Conservation (phyloP, 352 stramenopile genomes). For the Phytophthora pini region DNA sequence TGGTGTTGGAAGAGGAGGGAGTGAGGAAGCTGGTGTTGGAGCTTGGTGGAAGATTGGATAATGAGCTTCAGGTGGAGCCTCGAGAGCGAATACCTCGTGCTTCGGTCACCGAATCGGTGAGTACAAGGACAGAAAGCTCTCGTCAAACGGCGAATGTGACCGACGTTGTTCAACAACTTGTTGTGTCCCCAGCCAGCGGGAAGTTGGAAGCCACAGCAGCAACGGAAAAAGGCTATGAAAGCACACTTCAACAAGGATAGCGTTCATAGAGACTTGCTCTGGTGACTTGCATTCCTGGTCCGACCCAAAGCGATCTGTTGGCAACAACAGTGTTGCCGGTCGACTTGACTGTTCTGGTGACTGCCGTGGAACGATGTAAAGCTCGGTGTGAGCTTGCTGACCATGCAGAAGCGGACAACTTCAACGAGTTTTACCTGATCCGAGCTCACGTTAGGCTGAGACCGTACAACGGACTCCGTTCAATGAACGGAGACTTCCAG, state of each 20-base stretch:
- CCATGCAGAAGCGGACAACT: not conserved
- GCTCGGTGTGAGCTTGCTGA: conserved; percentile 17
- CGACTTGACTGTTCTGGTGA: conserved; percentile 8
- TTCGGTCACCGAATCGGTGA: not conserved
- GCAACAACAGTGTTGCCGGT: not conserved
- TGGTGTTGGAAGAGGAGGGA: conserved; percentile 27
- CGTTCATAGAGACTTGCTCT: conserved; percentile 1
- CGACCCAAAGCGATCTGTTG: not conserved
- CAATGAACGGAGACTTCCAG: no score
- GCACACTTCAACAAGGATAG: conserved; percentile 19
- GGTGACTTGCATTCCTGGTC: not conserved
- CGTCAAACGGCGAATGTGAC: conserved; percentile 15
- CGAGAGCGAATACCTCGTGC: not conserved
- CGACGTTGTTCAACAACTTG: conserved; percentile 1
- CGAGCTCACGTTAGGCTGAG: not conserved
- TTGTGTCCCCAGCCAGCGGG: not conserved
- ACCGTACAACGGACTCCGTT: not conserved
- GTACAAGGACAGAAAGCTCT: not conserved
- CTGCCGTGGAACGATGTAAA: conserved; percentile 28
- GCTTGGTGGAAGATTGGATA: conserved; percentile 46
- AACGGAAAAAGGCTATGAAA: no score
- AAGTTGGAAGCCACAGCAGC: not conserved
- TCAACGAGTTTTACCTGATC: conserved; percentile 25
- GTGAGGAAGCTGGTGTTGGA: conserved; percentile 32
- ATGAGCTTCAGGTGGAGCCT: conserved; percentile 27